Conservation (phyloP, 2,329 filamentous ascomycete species). For the Cladophialophora chaetospira region DNA sequence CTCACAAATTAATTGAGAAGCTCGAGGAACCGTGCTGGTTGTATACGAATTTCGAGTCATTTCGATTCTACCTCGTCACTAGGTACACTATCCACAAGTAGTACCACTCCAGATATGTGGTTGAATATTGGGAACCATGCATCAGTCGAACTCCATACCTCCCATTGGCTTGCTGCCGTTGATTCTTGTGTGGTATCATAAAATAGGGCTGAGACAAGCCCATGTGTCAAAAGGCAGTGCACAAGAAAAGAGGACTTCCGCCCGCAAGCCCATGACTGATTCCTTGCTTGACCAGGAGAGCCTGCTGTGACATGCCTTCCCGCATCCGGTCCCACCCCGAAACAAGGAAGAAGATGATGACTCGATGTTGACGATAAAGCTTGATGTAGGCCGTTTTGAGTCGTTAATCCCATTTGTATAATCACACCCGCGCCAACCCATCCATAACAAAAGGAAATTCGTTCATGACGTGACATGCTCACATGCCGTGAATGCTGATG, state of each 20-base stretch:
- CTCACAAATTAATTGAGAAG: background rate
- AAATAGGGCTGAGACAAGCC: too few species aligned
- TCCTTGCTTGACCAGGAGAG: too few species aligned
- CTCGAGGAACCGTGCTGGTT: background rate
- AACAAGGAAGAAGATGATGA: too few species aligned
- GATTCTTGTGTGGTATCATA: too few species aligned
- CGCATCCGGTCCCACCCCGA: too few species aligned
- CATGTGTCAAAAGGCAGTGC: too few species aligned
- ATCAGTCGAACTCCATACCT: background rate
- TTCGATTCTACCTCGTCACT: slow-evolving; percentile 9
- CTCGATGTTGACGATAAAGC: background rate
- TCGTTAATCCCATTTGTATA: slow-evolving; percentile 18
- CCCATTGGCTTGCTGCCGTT: too few species aligned
- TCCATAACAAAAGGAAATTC: slow-evolving; percentile 28
- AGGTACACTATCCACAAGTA: background rate
- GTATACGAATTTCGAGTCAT: slow-evolving; percentile 13
- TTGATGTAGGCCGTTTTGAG: slow-evolving; percentile 10
- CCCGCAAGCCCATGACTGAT: too few species aligned
- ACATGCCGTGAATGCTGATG: slow-evolving; percentile 3
- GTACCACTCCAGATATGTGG: background rate
- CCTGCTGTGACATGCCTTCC: too few species aligned
- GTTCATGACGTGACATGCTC: slow-evolving; percentile 18
- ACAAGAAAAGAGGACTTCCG: too few species aligned
- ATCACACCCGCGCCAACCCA: slow-evolving; percentile 3
- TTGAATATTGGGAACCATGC: background rate